Percentiles rank a stretch among this genome's conserved stretches.
phyloP scores from a whole-genome alignment of 768 basidiomycete species.

The Russula abietina region DNA sequence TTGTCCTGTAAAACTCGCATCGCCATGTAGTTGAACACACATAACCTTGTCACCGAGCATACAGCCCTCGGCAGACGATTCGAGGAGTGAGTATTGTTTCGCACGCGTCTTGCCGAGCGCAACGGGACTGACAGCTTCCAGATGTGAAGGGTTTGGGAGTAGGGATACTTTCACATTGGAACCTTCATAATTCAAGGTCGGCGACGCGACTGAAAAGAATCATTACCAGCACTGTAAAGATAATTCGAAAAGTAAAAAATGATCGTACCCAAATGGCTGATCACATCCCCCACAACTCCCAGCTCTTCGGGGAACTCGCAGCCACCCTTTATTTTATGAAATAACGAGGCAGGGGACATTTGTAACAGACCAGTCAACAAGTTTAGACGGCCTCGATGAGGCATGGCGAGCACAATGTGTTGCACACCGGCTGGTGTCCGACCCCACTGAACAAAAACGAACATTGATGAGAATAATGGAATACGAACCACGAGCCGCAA shows the following conservation, averaged over 20 bases:
- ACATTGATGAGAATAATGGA: neutral
- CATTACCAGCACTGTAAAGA: neutral
- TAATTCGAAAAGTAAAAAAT: neutral
- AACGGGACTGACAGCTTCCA: constrained; percentile 85
- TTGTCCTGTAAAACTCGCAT: constrained; percentile 87
- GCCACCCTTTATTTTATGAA: constrained; percentile 84
- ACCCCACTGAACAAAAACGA: neutral
- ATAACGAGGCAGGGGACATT: constrained; percentile 61
- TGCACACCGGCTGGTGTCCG: constrained; percentile 48
- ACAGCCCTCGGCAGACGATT: constrained; percentile 43
- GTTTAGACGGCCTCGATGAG: constrained; percentile 83
- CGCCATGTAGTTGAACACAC: constrained; percentile 88
- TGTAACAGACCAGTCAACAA: constrained; percentile 73
- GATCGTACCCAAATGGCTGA: constrained; percentile 69
- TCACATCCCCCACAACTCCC: constrained; percentile 73
- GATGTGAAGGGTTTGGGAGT: constrained; percentile 74
- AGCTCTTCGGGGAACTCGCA: constrained; percentile 62
- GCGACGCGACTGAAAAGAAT: constrained; percentile 50
- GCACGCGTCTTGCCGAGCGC: constrained; percentile 87
- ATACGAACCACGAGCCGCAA: constrained; percentile 51
- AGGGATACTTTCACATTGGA: constrained; percentile 63
- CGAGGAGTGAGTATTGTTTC: constrained; percentile 80
- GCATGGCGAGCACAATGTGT: constrained; percentile 77
- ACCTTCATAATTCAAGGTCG: constrained; percentile 52
- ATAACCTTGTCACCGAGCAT: constrained; percentile 63